Percentiles rank a stretch among this genome's conserved stretches.
Evolutionary conservation across 306 rosid genomes (phyloP).

Genomic region (Canavalia gladiata): DNA sequence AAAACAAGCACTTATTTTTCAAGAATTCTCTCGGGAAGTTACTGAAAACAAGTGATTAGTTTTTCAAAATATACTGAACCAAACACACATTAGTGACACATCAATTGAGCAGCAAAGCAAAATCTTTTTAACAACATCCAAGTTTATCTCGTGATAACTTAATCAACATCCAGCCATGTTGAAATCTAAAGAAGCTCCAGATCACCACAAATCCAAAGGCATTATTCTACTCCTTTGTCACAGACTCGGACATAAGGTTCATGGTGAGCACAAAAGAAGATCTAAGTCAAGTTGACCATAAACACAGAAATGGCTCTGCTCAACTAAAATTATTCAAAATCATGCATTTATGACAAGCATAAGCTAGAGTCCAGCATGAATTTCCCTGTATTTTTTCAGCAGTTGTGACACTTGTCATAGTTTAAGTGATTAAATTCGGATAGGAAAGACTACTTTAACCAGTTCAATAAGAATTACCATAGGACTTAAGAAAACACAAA

Average conservation of each 20-base stretch:
- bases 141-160: slow-evolving; percentile 4
- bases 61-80: too few relatives aligned
- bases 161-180: slow-evolving; percentile 1
- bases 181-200: background rate
- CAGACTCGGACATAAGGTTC: background rate
- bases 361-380: background rate
- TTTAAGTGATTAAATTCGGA: background rate
- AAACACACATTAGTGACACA: too few relatives aligned
- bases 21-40: too few relatives aligned
- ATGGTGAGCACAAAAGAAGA: background rate
- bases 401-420: slow-evolving; percentile 3
- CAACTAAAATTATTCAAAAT: slow-evolving; percentile 15
- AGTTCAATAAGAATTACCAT: background rate
- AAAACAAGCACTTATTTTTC: too few relatives aligned
- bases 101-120: background rate
- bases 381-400: slow-evolving; percentile 19
- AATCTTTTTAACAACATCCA: slow-evolving; percentile 33
- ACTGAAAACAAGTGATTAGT: too few relatives aligned
- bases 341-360: background rate
- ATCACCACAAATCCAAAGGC: background rate
- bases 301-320: slow-evolving; percentile 7
- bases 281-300: slow-evolving; percentile 10
- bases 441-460: slow-evolving; percentile 6
- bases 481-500: background rate
- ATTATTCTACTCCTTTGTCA: background rate